Conservation (phyloP, 139 green algal genomes). For the Coccomyxa sp. region DNA sequence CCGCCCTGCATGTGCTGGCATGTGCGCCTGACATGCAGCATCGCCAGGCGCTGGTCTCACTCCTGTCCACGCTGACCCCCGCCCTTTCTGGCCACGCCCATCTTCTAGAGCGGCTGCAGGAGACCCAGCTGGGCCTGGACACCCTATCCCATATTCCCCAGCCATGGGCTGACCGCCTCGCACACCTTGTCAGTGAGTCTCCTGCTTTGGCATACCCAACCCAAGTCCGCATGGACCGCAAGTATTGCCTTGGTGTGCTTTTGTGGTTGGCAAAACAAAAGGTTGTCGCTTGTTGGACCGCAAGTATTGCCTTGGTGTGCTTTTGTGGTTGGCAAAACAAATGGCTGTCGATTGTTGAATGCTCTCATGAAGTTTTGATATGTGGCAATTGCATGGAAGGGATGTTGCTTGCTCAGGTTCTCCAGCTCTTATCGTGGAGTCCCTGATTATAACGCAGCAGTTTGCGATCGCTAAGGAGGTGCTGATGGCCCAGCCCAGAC, state of each 20-base stretch:
- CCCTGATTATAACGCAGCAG: constrained; percentile 3
- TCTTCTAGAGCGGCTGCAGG: background rate
- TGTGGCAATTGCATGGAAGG: no score
- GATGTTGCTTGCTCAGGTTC: background rate
- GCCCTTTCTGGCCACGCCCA: background rate
- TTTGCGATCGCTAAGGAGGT: background rate
- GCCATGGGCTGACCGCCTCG: background rate
- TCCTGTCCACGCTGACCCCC: background rate
- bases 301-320: no score
- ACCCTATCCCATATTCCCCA: background rate
- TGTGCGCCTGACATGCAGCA: background rate
- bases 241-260: no score
- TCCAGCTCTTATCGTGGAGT: background rate
- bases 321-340: no score
- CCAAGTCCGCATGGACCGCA: no score
- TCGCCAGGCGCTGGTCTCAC: background rate
- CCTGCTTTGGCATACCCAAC: no score
- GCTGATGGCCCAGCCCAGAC: background rate
- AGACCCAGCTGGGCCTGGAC: background rate
- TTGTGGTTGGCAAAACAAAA: no score
- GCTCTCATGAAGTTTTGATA: no score
- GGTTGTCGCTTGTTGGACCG: no score
- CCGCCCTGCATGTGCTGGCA: background rate
- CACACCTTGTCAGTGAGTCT: background rate
- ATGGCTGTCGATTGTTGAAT: no score